A percentile compares a stretch with the other conserved stretches of the same genome.
Evolutionary conservation across 257 asterid species (phyloP).

Genomic region (Solanum ossicruentum): DNA sequence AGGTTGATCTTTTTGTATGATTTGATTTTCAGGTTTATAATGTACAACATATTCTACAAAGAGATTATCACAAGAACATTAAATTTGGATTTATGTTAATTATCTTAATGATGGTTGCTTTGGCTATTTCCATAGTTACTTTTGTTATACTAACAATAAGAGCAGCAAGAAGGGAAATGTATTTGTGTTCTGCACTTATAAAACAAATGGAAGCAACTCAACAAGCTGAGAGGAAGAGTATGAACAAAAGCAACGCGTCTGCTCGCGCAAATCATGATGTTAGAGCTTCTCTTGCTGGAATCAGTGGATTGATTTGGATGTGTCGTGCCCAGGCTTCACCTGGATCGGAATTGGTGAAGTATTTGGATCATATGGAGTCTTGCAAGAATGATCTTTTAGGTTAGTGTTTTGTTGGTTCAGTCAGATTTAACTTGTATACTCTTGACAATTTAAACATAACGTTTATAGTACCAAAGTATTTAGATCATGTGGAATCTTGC

Average conservation of each 20-base stretch:
- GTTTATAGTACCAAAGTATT: not conserved
- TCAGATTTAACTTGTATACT: not conserved
- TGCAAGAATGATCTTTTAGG: constrained; percentile 46
- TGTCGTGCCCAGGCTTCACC: constrained; percentile 25
- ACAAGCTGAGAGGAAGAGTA: constrained; percentile 58
- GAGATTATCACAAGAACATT: constrained; percentile 14
- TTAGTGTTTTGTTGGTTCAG: not conserved
- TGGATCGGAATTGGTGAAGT: constrained; percentile 19
- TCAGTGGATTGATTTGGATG: constrained; percentile 36
- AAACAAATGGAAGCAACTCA: constrained; percentile 73
- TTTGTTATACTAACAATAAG: constrained; percentile 14
- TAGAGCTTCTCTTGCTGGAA: constrained; percentile 54
- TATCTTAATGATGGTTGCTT: constrained; percentile 11
- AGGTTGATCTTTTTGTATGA: not conserved
- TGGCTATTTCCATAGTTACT: constrained; percentile 9
- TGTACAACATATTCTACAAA: constrained; percentile 8
- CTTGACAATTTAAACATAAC: not conserved
- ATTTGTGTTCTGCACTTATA: constrained; percentile 34
- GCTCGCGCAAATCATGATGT: constrained; percentile 79
- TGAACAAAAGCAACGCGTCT: constrained; percentile 56
- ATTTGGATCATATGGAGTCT: constrained; percentile 31
- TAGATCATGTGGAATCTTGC: constrained; percentile 34
- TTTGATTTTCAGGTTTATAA: constrained; percentile 23
- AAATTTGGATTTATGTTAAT: constrained; percentile 17
- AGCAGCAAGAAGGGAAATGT: constrained; percentile 48